Evolutionary conservation across 1,284 basidiomycete species (phyloP).

Genomic region (Fomitopsis schrenkii): DNA sequence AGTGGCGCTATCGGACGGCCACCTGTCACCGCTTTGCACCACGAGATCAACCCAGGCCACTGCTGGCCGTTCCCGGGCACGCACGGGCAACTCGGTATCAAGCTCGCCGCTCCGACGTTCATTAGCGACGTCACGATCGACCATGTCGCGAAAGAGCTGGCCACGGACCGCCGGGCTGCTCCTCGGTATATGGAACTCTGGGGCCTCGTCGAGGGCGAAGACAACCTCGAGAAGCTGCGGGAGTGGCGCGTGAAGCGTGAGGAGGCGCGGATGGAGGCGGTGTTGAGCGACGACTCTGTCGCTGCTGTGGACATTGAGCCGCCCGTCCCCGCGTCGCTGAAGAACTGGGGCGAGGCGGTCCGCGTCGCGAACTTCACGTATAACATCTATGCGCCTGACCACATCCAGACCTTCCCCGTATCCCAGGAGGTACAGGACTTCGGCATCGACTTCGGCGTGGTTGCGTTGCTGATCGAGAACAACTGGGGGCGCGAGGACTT

Average conservation of each 20-base stretch:
- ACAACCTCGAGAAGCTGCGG: constrained; percentile 32
- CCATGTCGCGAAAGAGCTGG: constrained; percentile 34
- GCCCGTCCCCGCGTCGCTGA: constrained; percentile 49
- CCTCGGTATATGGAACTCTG: constrained; percentile 87
- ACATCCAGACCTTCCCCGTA: constrained; percentile 87
- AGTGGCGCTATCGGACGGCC: constrained; percentile 70
- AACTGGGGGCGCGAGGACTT: constrained; percentile 86
- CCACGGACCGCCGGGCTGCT: constrained; percentile 76
- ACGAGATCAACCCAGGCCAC: constrained; percentile 75
- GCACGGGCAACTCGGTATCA: constrained; percentile 79
- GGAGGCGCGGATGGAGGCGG: constrained; percentile 32
- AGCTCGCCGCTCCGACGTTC: constrained; percentile 64
- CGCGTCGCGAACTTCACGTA: constrained; percentile 80
- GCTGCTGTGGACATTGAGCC: constrained; percentile 28
- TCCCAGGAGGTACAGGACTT: constrained; percentile 61
- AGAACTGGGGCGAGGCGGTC: constrained; percentile 55
- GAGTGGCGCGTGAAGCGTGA: constrained; percentile 36
- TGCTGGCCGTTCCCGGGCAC: constrained; percentile 91
- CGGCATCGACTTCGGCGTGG: constrained; percentile 76
- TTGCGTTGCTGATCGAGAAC: constrained; percentile 73
- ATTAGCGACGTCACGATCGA: constrained; percentile 85
- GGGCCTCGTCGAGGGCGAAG: constrained; percentile 31
- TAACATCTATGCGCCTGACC: constrained; percentile 60
- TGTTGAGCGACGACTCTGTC: constrained; percentile 30
- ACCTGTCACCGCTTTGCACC: constrained; percentile 83